Evolutionary conservation across 2,329 filamentous ascomycete species (phyloP).

Genomic region (Fusarium metavorans): DNA sequence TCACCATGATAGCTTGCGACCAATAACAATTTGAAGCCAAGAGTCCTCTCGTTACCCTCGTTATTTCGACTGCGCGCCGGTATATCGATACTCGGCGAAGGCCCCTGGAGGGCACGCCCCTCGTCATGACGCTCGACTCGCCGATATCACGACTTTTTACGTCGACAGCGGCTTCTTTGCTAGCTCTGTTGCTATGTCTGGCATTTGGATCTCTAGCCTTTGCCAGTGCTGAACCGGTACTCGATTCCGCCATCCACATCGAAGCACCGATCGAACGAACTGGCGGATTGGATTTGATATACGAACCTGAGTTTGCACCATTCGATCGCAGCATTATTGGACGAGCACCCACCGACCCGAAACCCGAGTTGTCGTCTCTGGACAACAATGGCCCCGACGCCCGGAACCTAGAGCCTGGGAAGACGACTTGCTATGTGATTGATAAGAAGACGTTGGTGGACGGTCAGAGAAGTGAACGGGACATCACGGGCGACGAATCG

Average conservation of each 20-base stretch:
- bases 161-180: conserved; percentile 70
- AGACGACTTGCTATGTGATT: conserved; percentile 61
- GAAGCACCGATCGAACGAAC: conserved; percentile 24
- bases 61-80: conserved; percentile 20
- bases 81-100: conserved; percentile 35
- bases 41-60: conserved; percentile 8
- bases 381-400: conserved; percentile 73
- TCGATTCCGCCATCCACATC: conserved; percentile 20
- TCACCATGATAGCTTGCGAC: conserved; percentile 32
- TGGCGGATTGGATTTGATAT: conserved; percentile 50
- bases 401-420: conserved; percentile 72
- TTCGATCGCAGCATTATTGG: conserved; percentile 74
- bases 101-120: conserved; percentile 58
- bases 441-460: conserved; percentile 46
- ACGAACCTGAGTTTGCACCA: conserved; percentile 71
- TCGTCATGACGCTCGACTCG: conserved; percentile 71
- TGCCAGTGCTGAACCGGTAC: conserved; percentile 67
- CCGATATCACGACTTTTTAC: conserved; percentile 79
- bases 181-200: conserved; percentile 68
- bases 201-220: conserved; percentile 69
- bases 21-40: conserved; percentile 34
- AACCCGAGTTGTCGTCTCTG: conserved; percentile 61
- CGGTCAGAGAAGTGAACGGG: conserved; percentile 28
- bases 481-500: conserved; percentile 23
- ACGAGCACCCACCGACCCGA: conserved; percentile 56